Evolutionary conservation across 2,329 filamentous ascomycete species (phyloP).

Genomic region (Purpureocillium takamizusanense): DNA sequence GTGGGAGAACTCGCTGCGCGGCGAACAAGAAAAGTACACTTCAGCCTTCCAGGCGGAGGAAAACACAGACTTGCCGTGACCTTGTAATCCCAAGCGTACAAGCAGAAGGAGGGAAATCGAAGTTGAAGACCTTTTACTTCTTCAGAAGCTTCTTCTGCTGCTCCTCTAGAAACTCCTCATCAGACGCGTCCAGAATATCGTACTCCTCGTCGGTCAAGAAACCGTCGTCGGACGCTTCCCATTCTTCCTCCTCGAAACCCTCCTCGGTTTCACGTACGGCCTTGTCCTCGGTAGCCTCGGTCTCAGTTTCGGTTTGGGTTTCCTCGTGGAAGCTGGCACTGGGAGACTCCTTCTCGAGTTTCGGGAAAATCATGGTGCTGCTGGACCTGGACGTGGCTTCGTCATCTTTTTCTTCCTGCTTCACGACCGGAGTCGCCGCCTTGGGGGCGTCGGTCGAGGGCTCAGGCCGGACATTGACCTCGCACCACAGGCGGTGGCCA

Average conservation of each 20-base stretch:
- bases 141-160: constrained; percentile 32
- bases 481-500: constrained; percentile 91
- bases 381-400: constrained; percentile 17
- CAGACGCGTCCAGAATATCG: constrained; percentile 89
- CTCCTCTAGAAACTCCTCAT: constrained; percentile 67
- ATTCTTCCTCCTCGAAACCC: constrained; percentile 49
- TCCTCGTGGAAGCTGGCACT: constrained; percentile 67
- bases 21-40: not conserved
- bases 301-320: constrained; percentile 41
- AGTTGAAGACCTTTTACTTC: constrained; percentile 22
- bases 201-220: constrained; percentile 98
- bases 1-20: no score
- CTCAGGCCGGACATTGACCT: constrained; percentile 59
- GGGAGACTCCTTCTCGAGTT: constrained; percentile 88
- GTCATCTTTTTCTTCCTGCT: constrained; percentile 16
- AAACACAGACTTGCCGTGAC: constrained; percentile 5
- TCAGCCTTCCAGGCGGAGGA: constrained; percentile 2
- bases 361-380: constrained; percentile 93
- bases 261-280: constrained; percentile 21
- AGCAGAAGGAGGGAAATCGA: not conserved
- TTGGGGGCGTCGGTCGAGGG: constrained; percentile 16
- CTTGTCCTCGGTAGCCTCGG: constrained; percentile 32
- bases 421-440: constrained; percentile 11
- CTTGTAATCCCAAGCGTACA: not conserved
- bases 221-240: constrained; percentile 56